Evolutionary conservation across 1,284 basidiomycete species (phyloP), one percentile per base, ranked within the genome.

Genomic region (Omphalotus olearius): DNA sequence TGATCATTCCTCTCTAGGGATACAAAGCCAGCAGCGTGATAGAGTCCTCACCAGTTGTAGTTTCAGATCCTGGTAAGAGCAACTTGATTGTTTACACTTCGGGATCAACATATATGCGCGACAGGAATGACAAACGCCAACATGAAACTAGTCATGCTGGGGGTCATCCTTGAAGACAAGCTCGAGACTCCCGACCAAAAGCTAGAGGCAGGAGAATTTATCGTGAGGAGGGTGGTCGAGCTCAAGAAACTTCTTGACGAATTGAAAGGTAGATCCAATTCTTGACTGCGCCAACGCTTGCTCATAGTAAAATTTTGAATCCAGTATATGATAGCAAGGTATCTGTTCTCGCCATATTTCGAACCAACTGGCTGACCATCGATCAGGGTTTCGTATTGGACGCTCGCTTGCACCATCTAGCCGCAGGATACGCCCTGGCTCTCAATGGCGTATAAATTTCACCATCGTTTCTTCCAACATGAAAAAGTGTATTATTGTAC

Each of bases 51-150:
- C 82, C 88, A 1, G 64, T 90, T 1, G 64, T 91, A 23, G 89
- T 89, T 38, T 76, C 74, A 57, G 90, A 92, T 70, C 91, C 82
- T 63, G 92, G 88, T 88, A 38, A 54, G 76, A 33, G 10, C 26
- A 4, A 28, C 10, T 16, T 44, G 17, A 7, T 17, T 20, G 44
- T 30, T 35, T 43, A 40, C 30, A 49, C 35, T 41, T 46, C 26
- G 47, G 17, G 36, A 40, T 49, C 44, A 37, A 50, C 43, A 46
- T 17, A 47, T 36, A n/a, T 5, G 40, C 28, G 45, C 41, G 42
- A n/a, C 55, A 91, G 88, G 89, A 11, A 89, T 91, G 88, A 86
- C 87, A 18, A 90, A 81, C 46, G 85, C 90, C 20, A 88, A 85
- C 59, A 89, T 92, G 84, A 86, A 87, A 62, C 76, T 91, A 17